phyloP scores from a whole-genome alignment of 2,329 filamentous ascomycete species.

The Neonectria ditissima region DNA sequence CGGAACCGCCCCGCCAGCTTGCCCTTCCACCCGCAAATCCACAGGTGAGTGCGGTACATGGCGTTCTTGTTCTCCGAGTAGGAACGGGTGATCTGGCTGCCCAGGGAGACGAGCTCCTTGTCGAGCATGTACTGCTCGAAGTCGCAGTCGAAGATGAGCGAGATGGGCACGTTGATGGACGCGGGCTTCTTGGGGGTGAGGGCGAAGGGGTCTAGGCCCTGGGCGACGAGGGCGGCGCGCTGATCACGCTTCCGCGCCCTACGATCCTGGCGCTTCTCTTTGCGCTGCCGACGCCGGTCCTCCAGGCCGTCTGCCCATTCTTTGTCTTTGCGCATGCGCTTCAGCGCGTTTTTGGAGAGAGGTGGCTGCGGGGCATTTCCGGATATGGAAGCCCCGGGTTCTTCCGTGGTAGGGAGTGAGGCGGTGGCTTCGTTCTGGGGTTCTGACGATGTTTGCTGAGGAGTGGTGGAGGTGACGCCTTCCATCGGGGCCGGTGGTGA shows the following conservation, averaged over 20 bases:
- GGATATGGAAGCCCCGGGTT: slow-evolving; percentile 4
- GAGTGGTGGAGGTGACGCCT: slow-evolving; percentile 10
- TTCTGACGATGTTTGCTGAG: slow-evolving; percentile 19
- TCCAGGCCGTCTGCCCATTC: slow-evolving; percentile 81
- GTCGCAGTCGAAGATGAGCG: slow-evolving; percentile 89
- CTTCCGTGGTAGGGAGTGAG: slow-evolving; percentile 19
- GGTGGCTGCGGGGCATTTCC: slow-evolving; percentile 33
- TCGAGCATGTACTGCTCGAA: slow-evolving; percentile 93
- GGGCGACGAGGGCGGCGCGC: slow-evolving; percentile 62
- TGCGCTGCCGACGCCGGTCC: slow-evolving; percentile 65
- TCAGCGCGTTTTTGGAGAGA: slow-evolving; percentile 88
- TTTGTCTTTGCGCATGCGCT: slow-evolving; percentile 78
- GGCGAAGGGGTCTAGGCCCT: slow-evolving; percentile 57
- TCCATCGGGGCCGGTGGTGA: slow-evolving; percentile 23
- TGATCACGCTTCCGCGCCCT: slow-evolving; percentile 63
- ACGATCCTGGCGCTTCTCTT: slow-evolving; percentile 64
- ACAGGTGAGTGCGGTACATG: slow-evolving; percentile 76
- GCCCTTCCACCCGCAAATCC: slow-evolving; percentile 82
- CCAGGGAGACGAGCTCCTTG: slow-evolving; percentile 85
- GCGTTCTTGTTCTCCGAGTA: slow-evolving; percentile 89
- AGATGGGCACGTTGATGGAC: slow-evolving; percentile 74
- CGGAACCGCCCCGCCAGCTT: slow-evolving; percentile 84
- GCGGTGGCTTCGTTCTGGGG: not conserved
- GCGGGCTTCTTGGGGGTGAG: slow-evolving; percentile 50
- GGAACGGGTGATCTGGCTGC: slow-evolving; percentile 84